These are phyloP conservation scores for Phialophora chinensis DNA, from an alignment of 2,329 filamentous ascomycete species.

Conservation along the genomic window DNA sequence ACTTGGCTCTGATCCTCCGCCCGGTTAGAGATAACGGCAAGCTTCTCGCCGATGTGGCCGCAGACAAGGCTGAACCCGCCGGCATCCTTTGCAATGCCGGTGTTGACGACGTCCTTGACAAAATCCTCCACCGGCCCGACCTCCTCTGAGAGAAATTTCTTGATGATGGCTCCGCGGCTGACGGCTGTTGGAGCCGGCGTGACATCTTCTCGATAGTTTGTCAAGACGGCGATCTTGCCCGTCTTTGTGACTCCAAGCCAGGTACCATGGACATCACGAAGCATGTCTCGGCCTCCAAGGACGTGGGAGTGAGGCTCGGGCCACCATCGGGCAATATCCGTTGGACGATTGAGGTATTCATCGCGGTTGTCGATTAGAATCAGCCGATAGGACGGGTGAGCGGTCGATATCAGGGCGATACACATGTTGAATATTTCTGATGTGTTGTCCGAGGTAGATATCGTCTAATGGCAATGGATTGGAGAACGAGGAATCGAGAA, in stretches of 20 bases:
- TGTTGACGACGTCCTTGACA: slow-evolving; percentile 60
- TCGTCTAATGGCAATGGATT: not conserved
- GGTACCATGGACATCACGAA: slow-evolving; percentile 64
- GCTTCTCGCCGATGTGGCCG: slow-evolving; percentile 59
- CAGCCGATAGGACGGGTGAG: slow-evolving; percentile 75
- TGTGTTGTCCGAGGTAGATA: not conserved
- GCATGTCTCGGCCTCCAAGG: slow-evolving; percentile 66
- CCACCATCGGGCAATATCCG: slow-evolving; percentile 66
- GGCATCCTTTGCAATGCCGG: slow-evolving; percentile 61
- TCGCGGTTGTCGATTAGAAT: slow-evolving; percentile 81
- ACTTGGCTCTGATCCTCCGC: slow-evolving; percentile 59
- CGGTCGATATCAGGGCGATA: slow-evolving; percentile 76
- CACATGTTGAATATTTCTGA: slow-evolving; percentile 63
- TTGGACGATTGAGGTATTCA: slow-evolving; percentile 68
- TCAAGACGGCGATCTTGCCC: slow-evolving; percentile 66
- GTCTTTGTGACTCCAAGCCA: slow-evolving; percentile 68
- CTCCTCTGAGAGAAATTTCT: slow-evolving; percentile 61
- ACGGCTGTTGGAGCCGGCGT: slow-evolving; percentile 53
- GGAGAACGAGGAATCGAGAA: not conserved
- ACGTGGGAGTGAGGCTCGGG: slow-evolving; percentile 60
- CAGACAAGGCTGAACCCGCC: slow-evolving; percentile 69
- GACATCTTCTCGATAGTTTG: slow-evolving; percentile 66
- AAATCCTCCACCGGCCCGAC: slow-evolving; percentile 56
- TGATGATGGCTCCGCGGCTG: slow-evolving; percentile 65
- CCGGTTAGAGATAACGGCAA: slow-evolving; percentile 68